phyloP scores from a whole-genome alignment of 495 filamentous ascomycete genomes.

The Penicillium lividum region DNA sequence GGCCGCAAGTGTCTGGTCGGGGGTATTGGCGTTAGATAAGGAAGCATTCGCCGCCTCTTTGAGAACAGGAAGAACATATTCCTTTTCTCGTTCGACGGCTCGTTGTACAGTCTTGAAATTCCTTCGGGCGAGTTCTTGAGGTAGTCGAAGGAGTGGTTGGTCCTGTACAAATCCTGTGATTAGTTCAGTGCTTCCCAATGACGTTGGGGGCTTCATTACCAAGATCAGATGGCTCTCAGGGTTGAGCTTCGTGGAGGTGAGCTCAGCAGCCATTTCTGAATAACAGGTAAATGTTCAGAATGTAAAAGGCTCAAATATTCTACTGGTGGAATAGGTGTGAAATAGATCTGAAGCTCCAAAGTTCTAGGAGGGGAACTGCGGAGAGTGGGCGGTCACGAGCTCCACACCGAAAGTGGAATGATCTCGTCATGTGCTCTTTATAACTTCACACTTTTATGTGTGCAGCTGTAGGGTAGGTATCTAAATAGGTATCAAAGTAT shows the following conservation, averaged over 20 bases:
- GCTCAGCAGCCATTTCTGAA: constrained; percentile 48
- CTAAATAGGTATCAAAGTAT: too few species aligned
- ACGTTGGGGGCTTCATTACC: constrained; percentile 40
- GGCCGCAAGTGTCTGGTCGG: constrained; percentile 69
- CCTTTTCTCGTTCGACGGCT: constrained; percentile 75
- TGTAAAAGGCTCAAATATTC: neutral
- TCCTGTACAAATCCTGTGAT: constrained; percentile 57
- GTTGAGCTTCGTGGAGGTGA: constrained; percentile 68
- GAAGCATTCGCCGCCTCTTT: constrained; percentile 68
- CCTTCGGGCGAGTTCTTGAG: constrained; percentile 84
- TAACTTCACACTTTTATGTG: too few species aligned
- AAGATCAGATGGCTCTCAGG: constrained; percentile 71
- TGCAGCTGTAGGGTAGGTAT: too few species aligned
- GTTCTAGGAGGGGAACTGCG: constrained; percentile 22
- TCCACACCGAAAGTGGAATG: neutral
- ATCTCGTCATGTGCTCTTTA: neutral
- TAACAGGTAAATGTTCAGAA: neutral
- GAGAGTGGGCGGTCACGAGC: constrained; percentile 20
- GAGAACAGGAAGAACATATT: constrained; percentile 66
- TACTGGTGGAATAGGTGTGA: too few species aligned
- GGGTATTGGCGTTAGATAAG: constrained; percentile 56
- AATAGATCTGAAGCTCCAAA: neutral
- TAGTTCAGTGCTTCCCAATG: constrained; percentile 16
- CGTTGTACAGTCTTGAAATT: constrained; percentile 90
- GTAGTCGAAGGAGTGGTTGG: constrained; percentile 90